These are phyloP conservation scores for Flaveria trinervia DNA, from an alignment of 129 eudicot species.

Conservation along the genomic window DNA sequence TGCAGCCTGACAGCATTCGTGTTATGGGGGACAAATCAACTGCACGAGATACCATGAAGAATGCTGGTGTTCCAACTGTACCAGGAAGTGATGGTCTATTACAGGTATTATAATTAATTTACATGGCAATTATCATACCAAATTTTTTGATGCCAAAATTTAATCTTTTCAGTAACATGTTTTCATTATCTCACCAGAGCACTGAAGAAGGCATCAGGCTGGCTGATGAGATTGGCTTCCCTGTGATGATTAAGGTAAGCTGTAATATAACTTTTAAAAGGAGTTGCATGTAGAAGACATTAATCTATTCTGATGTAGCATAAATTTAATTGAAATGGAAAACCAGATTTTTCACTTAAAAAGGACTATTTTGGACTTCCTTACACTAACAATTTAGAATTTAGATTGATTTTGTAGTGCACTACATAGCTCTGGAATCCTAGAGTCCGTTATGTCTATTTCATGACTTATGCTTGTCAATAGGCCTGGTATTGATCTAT, in stretches of 20 bases:
- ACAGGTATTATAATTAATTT: constrained; percentile 47
- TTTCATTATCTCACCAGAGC: constrained; percentile 47
- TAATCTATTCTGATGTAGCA: constrained; percentile 2
- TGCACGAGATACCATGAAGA: constrained; percentile 99
- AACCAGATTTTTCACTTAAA: constrained; percentile 3
- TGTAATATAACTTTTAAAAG: background rate
- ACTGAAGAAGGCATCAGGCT: constrained; percentile 89
- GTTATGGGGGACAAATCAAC: constrained; percentile 99
- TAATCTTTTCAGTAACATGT: constrained; percentile 1
- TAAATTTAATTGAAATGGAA: constrained; percentile 6
- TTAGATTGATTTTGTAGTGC: background rate
- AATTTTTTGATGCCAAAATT: background rate
- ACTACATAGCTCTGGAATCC: background rate
- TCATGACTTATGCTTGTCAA: constrained; percentile 15
- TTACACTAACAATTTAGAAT: too few species aligned
- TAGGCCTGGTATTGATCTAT: constrained; percentile 4
- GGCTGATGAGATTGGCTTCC: constrained; percentile 86
- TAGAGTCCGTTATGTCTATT: constrained; percentile 7
- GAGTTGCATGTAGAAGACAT: constrained; percentile 3
- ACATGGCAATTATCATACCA: constrained; percentile 4
- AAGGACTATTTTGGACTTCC: background rate
- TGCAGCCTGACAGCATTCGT: constrained; percentile 97
- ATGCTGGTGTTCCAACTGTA: constrained; percentile 99
- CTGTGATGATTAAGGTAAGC: constrained; percentile 95
- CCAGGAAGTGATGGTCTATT: constrained; percentile 97